Conservation (phyloP, 1,284 basidiomycete species). For the Naganishia albida region DNA sequence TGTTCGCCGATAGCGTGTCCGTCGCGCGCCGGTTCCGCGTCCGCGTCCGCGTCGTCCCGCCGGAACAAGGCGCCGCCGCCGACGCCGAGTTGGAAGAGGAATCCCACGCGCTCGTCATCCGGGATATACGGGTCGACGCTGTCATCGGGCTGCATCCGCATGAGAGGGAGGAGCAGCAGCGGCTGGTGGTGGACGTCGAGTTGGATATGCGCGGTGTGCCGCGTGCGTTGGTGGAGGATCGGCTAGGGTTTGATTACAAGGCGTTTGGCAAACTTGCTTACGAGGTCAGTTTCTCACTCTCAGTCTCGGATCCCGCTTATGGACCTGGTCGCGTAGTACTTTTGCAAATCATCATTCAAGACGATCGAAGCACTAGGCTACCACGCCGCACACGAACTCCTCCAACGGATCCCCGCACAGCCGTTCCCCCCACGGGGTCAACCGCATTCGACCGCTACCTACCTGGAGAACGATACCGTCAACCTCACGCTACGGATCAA, state of each 20-base stretch:
- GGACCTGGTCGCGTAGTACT: constrained; percentile 43
- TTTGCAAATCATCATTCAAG: constrained; percentile 60
- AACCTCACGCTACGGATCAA: constrained; percentile 63
- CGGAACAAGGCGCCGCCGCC: no score
- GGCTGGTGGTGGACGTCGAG: constrained; percentile 64
- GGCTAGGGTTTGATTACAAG: constrained; percentile 53
- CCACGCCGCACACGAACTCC: constrained; percentile 58
- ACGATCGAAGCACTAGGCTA: constrained; percentile 76
- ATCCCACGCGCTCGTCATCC: constrained; percentile 45
- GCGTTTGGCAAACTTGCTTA: constrained; percentile 53
- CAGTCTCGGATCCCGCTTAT: not conserved
- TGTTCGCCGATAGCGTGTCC: constrained; percentile 39
- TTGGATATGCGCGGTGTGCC: constrained; percentile 48
- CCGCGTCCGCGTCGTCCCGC: not conserved
- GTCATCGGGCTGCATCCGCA: constrained; percentile 73
- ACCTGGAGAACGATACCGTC: constrained; percentile 35
- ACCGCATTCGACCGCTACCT: not conserved
- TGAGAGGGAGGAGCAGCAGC: constrained; percentile 70
- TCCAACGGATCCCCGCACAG: constrained; percentile 44
- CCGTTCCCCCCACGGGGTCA: constrained; percentile 39
- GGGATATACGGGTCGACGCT: constrained; percentile 61
- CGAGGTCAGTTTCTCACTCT: constrained; percentile 52
- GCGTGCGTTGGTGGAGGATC: constrained; percentile 35
- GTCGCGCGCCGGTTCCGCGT: constrained; percentile 32
- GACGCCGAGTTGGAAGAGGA: constrained; percentile 2